phyloP scores from a whole-genome alignment of 345 rosid species.

The Eutrema heterophyllum region DNA sequence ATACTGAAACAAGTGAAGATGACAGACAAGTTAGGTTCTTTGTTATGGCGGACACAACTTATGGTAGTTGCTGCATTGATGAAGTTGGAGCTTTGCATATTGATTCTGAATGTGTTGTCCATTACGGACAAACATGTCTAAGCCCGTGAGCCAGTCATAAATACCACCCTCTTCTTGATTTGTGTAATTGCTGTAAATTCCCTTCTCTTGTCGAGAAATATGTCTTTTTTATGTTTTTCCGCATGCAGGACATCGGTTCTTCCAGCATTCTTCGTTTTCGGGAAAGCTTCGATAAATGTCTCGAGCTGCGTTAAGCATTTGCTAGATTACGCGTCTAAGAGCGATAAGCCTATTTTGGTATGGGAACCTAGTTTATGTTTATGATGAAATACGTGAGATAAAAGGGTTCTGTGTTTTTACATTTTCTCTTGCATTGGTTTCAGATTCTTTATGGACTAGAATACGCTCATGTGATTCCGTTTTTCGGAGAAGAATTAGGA shows the following conservation, averaged over 20 bases:
- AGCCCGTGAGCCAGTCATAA: slow-evolving; percentile 80
- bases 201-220: background rate
- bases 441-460: slow-evolving; percentile 94
- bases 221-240: background rate
- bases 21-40: slow-evolving; percentile 52
- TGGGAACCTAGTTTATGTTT: slow-evolving; percentile 2
- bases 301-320: slow-evolving; percentile 47
- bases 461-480: slow-evolving; percentile 55
- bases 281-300: slow-evolving; percentile 54
- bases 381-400: background rate
- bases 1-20: slow-evolving; percentile 21
- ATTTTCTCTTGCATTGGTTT: background rate
- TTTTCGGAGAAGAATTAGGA: slow-evolving; percentile 40
- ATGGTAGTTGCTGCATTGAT: slow-evolving; percentile 89
- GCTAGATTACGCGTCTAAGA: slow-evolving; percentile 30
- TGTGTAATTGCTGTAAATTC: background rate
- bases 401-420: background rate
- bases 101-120: slow-evolving; percentile 74
- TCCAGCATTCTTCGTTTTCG: slow-evolving; percentile 82
- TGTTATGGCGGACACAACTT: slow-evolving; percentile 90
- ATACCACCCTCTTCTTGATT: background rate
- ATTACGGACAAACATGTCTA: slow-evolving; percentile 90
- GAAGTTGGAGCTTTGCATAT: slow-evolving; percentile 86
- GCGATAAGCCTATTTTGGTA: slow-evolving; percentile 61
- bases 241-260: slow-evolving; percentile 77